Conservation (phyloP, 805 yeast species). For the Saccharomyces eubayanus region DNA sequence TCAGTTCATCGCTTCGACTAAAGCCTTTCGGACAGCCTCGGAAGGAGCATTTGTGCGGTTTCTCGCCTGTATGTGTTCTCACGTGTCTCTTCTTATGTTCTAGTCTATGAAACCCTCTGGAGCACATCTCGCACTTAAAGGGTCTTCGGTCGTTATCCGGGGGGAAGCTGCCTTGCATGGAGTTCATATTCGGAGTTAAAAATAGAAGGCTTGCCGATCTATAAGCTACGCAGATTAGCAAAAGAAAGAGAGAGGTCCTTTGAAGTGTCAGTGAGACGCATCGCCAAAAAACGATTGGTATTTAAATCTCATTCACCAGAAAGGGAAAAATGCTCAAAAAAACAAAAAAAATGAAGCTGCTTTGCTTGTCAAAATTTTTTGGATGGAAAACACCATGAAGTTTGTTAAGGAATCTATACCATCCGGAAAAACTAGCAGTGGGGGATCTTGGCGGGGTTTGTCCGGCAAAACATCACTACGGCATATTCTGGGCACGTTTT, state of each 20-base stretch:
- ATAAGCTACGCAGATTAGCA: not conserved
- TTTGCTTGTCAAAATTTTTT: not conserved
- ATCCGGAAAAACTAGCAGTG: not conserved
- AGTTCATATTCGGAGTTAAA: not conserved
- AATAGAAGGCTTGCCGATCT: not conserved
- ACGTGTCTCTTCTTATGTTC: constrained; percentile 90
- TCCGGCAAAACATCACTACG: not conserved
- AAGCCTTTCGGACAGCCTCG: constrained; percentile 77
- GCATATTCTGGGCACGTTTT: not conserved
- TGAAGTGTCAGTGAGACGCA: not conserved
- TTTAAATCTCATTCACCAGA: not conserved
- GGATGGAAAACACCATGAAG: not conserved
- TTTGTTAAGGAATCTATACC: not conserved
- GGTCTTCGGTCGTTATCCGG: constrained; percentile 43
- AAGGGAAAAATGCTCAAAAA: not conserved
- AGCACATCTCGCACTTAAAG: constrained; percentile 76
- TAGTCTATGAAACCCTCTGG: constrained; percentile 75
- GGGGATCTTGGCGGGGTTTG: not conserved
- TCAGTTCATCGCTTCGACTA: constrained; percentile 73
- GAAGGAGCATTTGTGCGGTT: constrained; percentile 75
- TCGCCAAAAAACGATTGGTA: not conserved
- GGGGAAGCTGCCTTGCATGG: not conserved
- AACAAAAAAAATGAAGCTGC: not conserved
- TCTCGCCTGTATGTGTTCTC: constrained; percentile 87
- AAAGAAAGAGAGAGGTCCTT: not conserved